Evolutionary conservation across 306 rosid species (phyloP).

Genomic region (Senna siamea): DNA sequence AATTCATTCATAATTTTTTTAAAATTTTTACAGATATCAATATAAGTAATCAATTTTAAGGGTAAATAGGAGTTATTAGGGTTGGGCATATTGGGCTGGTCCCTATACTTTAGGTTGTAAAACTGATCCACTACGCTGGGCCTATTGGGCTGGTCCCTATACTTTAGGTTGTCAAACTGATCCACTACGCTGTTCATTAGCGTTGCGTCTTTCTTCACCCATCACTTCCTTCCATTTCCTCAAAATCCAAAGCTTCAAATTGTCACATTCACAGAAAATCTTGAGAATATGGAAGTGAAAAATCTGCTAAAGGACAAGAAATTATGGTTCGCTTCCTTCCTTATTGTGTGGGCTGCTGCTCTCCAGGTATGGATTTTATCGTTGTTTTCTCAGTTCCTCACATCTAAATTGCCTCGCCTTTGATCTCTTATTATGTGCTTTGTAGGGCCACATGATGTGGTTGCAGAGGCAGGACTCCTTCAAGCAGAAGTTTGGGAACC

Average conservation of each 20-base stretch:
- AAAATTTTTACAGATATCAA: no score
- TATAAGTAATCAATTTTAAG: no score
- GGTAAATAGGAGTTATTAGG: no score
- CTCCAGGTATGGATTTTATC: slow-evolving; percentile 50
- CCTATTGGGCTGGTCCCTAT: no score
- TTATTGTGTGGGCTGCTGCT: slow-evolving; percentile 67
- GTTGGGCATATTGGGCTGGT: no score
- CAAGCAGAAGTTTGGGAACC: slow-evolving; percentile 64
- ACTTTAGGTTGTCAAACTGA: no score
- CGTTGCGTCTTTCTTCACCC: background rate
- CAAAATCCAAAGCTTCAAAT: background rate
- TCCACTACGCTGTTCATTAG: background rate
- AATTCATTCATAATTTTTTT: no score
- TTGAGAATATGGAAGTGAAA: slow-evolving; percentile 48
- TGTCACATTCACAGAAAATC: background rate
- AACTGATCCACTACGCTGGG: background rate
- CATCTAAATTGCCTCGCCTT: background rate
- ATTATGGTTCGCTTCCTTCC: slow-evolving; percentile 64
- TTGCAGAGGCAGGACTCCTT: slow-evolving; percentile 64
- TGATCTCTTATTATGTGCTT: background rate
- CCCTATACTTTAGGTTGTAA: no score
- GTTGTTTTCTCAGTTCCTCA: background rate
- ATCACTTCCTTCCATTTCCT: background rate
- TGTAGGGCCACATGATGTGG: slow-evolving; percentile 78
- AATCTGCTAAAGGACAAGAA: slow-evolving; percentile 60